Conservation (phyloP, 768 basidiomycete species). For the Macrolepiota fuliginosa region DNA sequence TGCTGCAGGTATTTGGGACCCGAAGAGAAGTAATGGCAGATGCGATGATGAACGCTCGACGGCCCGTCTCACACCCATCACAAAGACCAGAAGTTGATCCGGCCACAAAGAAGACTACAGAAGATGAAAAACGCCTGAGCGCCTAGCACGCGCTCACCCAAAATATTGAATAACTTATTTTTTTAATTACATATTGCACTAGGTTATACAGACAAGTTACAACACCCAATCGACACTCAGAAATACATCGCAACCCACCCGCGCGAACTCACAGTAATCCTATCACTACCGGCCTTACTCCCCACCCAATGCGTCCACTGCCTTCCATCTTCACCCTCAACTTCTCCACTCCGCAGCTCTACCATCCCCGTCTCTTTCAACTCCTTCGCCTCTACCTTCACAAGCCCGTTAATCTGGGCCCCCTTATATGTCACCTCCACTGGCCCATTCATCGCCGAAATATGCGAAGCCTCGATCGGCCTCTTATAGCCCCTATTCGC, state of each 20-base stretch:
- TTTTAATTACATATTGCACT: neutral
- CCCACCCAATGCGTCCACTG: constrained; percentile 44
- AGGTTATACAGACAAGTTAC: neutral
- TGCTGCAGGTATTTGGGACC: constrained; percentile 23
- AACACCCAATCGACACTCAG: constrained; percentile 17
- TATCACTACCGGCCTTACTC: constrained; percentile 36
- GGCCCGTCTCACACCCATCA: neutral
- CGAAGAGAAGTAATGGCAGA: constrained; percentile 25
- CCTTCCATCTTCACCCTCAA: constrained; percentile 14
- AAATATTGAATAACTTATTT: neutral
- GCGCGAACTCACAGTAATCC: constrained; percentile 36
- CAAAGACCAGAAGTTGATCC: constrained; percentile 3
- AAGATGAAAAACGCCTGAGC: constrained; percentile 13
- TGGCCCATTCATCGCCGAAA: constrained; percentile 48
- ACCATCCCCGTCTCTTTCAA: constrained; percentile 34
- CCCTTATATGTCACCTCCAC: constrained; percentile 55
- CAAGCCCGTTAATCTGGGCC: constrained; percentile 46
- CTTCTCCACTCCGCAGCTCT: constrained; percentile 12
- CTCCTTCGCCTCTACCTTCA: constrained; percentile 38
- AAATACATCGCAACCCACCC: constrained; percentile 50
- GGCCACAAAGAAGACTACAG: neutral
- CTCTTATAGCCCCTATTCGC: constrained; percentile 37
- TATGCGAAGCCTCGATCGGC: constrained; percentile 45
- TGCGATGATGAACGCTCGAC: constrained; percentile 16
- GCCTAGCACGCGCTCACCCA: neutral